Conservation (phyloP, 306 rosid species). For the Sphenostylis stenocarpa region DNA sequence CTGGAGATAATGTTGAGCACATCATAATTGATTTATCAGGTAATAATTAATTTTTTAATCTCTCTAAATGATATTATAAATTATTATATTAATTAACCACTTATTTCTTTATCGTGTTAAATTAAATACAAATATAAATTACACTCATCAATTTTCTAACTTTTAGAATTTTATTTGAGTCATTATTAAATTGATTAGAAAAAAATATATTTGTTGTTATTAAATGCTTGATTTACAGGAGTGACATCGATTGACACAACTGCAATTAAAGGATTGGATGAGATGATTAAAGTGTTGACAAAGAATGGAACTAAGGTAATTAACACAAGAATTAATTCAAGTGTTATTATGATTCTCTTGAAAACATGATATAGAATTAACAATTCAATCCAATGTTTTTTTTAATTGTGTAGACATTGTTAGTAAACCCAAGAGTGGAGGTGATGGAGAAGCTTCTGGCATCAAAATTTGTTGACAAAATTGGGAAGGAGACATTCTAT, state of each 20-base stretch:
- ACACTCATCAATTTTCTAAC: too few relatives aligned
- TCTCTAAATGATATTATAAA: too few relatives aligned
- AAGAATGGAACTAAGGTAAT: slow-evolving; percentile 56
- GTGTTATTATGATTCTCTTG: too few relatives aligned
- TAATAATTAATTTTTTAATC: too few relatives aligned
- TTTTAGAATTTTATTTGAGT: too few relatives aligned
- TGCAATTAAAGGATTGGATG: slow-evolving; percentile 66
- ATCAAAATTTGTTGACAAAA: slow-evolving; percentile 53
- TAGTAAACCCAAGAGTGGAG: slow-evolving; percentile 74
- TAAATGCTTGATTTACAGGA: slow-evolving; percentile 39
- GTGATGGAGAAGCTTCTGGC: slow-evolving; percentile 78
- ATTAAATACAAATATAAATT: too few relatives aligned
- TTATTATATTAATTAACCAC: too few relatives aligned
- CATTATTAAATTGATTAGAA: not conserved
- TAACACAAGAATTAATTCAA: too few relatives aligned
- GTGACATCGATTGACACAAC: slow-evolving; percentile 79
- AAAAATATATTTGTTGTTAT: not conserved
- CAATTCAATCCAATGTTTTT: too few relatives aligned
- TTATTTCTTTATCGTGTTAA: too few relatives aligned
- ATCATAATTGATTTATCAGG: slow-evolving; percentile 77
- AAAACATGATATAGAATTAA: too few relatives aligned
- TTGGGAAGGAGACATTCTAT: slow-evolving; percentile 64
- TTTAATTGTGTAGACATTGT: slow-evolving; percentile 41
- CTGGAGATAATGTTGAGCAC: slow-evolving; percentile 43
- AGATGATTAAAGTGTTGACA: slow-evolving; percentile 41